A percentile compares a stretch with the other conserved stretches of the same genome.
Conservation (phyloP, 345 rosid species). For the Isatis tinctoria region DNA sequence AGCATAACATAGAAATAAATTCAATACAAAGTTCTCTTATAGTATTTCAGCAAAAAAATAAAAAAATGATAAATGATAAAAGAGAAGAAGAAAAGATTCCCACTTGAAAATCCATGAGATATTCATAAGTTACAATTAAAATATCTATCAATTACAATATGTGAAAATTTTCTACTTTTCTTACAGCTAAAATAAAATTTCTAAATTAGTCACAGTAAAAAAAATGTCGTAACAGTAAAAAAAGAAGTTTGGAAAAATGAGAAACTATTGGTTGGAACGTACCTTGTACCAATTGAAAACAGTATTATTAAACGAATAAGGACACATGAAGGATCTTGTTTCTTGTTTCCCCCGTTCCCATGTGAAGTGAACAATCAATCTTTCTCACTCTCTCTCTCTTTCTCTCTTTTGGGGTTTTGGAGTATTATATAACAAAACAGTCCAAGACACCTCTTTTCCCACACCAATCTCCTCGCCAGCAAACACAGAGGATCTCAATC, state of each 20-base stretch:
- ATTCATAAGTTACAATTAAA: too few species aligned
- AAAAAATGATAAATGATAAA: too few species aligned
- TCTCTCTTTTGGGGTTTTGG: background rate
- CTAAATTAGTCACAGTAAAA: background rate
- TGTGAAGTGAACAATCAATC: conserved; percentile 34
- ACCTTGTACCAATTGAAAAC: conserved; percentile 17
- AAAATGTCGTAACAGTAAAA: background rate
- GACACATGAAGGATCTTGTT: conserved; percentile 24
- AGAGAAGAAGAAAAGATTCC: too few species aligned
- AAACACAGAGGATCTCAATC: conserved; percentile 19
- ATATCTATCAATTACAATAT: background rate
- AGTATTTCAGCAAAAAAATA: too few species aligned
- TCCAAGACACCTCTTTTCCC: conserved; percentile 25
- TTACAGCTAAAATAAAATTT: background rate
- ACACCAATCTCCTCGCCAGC: conserved; percentile 16
- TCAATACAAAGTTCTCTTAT: too few species aligned
- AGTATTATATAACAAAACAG: conserved; percentile 20
- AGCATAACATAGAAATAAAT: too few species aligned
- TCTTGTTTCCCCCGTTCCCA: conserved; percentile 27
- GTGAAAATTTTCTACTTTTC: background rate
- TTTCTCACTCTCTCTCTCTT: conserved; percentile 11
- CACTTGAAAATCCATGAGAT: too few species aligned
- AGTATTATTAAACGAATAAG: conserved; percentile 1
- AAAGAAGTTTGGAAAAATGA: background rate
- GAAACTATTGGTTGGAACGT: background rate